Evolutionary conservation across 257 asterid species (phyloP), one percentile per base, ranked within the genome.

Genomic region (Ballota nigra): DNA sequence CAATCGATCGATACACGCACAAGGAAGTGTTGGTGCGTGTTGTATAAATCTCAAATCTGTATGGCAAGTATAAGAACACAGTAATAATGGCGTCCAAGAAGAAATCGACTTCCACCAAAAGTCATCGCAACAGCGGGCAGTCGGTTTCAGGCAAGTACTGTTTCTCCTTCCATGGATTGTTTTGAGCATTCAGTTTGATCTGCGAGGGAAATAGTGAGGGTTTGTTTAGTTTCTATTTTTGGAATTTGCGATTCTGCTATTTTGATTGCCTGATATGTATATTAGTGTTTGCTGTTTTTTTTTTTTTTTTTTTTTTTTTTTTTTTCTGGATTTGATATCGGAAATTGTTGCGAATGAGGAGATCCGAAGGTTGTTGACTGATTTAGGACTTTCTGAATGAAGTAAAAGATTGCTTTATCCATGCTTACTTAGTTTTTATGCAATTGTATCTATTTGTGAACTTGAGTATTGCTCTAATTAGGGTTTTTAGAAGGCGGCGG

Each of bases 101-200:
- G 40, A 78, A 70, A 34, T 68, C 80, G 66, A 80, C 15, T 31
- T 78, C 84, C 43, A 43, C 45, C 74, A 73, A 52, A 12, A 74
- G 19, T 45, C 58, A 53, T 62, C 70, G 66, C 68, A 61, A 70
- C 28, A 64, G 81, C 36, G 63, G 78, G 77, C 29, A 66, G 68
- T 43, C 82, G 77, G 77, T 75, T 79, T 80, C 85, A 71, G 86
- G 86, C 74, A 69, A 73, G 79, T 53, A 63, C 45, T 69, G 43
- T 38, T 43, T 24, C 1, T 45, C 0, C 23, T 52, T 19, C 12
- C 58, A 13, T 43, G 43, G 52, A n/a, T n/a, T n/a, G 13, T 13
- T 58, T 41, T 40, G 26, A 43, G 3, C 6, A 1, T 40, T 73
- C 23, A 6, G 10, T 34, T 61, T 73, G 68, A 36, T 60, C 31